Base-by-base conservation (phyloP, 2,329 filamentous ascomycete species). In the Fusarium luffae region DNA sequence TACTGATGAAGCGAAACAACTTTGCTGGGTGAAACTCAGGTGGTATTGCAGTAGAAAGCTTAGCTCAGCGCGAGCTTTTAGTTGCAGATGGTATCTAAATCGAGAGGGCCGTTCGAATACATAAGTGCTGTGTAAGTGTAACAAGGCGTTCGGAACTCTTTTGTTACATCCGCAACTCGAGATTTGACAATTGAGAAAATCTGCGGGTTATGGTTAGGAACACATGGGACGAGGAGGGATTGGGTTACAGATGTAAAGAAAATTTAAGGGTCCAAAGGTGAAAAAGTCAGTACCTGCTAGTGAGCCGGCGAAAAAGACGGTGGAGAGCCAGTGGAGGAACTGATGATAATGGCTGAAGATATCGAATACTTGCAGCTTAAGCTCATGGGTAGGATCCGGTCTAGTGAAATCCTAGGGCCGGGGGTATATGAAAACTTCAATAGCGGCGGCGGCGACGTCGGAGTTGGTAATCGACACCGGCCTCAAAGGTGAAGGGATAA, bases 51-150 rank as follows among this genome's bases (percentile, higher is more conserved):
- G 56, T 52, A 64, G 40, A 67, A 63, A 63, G 68, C 69, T 70
- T 72, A 70, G 67, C 67, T 71, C 67, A 69, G 68, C 59, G 68
- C 19, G 59, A 68, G 43, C 51, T 66, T 43, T 50, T 70, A 44
- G 63, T 46, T 61, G 52, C 47, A 62, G 55, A 25, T 40, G 34
- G 37, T 42, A 51, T 59, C 52, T 59, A 56, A 67, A 69, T 68
- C 43, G 58, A 52, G 41, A 57, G 65, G 57, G 62, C 52, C 55
- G 58, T 62, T 61, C 55, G 13, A 21, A 18, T 41, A 37, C 18
- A 37, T 37, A 68, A 40, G 70, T 66, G 68, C 59, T 64, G 70
- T 75, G 73, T 75, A 76, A 76, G 73, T 76, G 73, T 68, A 66
- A 73, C 71, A 55, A 63, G 52, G 50, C 57, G 50, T 68, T 66